Evolutionary conservation across 176 grass and related monocot genomes (phyloP).

Genomic region (Avena atlantica): DNA sequence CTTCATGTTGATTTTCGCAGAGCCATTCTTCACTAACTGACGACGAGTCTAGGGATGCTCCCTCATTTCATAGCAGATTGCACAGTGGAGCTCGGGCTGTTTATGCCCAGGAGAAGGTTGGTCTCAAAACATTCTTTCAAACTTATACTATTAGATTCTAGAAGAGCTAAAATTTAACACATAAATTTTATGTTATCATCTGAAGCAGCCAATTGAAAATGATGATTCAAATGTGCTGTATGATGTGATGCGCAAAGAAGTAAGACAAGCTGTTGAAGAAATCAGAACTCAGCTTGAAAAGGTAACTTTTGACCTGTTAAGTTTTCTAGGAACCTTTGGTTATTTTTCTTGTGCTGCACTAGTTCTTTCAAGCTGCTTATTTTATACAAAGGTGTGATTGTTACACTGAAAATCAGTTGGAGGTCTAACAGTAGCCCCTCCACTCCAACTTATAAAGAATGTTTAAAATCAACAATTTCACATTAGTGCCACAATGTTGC

Average conservation of each 20-base stretch:
- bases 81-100: constrained; percentile 58
- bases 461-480: not conserved
- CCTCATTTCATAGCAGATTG: constrained; percentile 44
- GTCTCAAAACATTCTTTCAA: constrained; percentile 28
- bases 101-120: constrained; percentile 71
- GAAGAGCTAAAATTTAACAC: not conserved
- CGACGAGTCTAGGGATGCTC: constrained; percentile 71
- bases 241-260: constrained; percentile 85
- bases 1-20: constrained; percentile 47
- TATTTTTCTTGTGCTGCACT: constrained; percentile 28
- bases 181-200: constrained; percentile 29
- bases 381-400: not conserved
- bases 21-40: constrained; percentile 98
- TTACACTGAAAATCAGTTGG: not conserved
- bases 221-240: constrained; percentile 59
- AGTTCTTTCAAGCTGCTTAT: not conserved
- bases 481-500: not conserved
- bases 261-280: constrained; percentile 87
- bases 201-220: constrained; percentile 44
- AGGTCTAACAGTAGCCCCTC: not conserved
- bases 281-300: constrained; percentile 84
- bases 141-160: not conserved
- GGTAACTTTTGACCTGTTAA: constrained; percentile 35
- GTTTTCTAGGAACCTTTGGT: constrained; percentile 10
- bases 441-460: not conserved